Conservation (phyloP, 2,329 filamentous ascomycete species). For the Penicillium sp. region DNA sequence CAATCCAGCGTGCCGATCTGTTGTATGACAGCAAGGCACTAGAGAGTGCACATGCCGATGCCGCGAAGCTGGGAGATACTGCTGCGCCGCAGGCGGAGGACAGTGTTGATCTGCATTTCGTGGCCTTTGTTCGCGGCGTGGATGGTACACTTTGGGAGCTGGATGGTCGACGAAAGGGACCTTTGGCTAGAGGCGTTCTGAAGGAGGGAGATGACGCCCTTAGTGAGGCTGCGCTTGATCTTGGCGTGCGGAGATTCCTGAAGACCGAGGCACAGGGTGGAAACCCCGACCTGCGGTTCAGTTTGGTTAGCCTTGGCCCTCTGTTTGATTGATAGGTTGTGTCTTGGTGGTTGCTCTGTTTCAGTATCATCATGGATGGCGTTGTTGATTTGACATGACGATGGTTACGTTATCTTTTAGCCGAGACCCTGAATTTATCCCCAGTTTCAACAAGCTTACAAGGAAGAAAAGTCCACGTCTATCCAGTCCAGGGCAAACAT, state of each 20-base stretch:
- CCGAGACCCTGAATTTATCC: background rate
- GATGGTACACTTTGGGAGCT: conserved; percentile 78
- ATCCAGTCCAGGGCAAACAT: background rate
- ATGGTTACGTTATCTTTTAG: background rate
- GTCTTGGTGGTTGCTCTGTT: background rate
- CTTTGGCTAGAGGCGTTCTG: conserved; percentile 66
- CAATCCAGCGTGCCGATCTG: conserved; percentile 66
- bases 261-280: conserved; percentile 59
- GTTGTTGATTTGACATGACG: conserved; percentile 4
- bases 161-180: conserved; percentile 73
- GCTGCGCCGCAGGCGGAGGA: conserved; percentile 74
- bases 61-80: conserved; percentile 77
- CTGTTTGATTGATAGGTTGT: conserved; percentile 48
- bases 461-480: background rate
- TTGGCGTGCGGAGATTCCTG: conserved; percentile 66
- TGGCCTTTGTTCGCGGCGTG: conserved; percentile 81
- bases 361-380: background rate
- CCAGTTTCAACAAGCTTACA: background rate
- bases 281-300: conserved; percentile 61
- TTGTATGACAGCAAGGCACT: conserved; percentile 76
- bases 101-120: conserved; percentile 90
- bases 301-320: conserved; percentile 61
- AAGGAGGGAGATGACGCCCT: conserved; percentile 67
- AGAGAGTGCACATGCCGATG: conserved; percentile 75
- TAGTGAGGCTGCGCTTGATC: conserved; percentile 70